These are phyloP conservation scores for Grosmannia clavigera DNA, from an alignment of 2,329 filamentous ascomycete species.

Conservation along the genomic window DNA sequence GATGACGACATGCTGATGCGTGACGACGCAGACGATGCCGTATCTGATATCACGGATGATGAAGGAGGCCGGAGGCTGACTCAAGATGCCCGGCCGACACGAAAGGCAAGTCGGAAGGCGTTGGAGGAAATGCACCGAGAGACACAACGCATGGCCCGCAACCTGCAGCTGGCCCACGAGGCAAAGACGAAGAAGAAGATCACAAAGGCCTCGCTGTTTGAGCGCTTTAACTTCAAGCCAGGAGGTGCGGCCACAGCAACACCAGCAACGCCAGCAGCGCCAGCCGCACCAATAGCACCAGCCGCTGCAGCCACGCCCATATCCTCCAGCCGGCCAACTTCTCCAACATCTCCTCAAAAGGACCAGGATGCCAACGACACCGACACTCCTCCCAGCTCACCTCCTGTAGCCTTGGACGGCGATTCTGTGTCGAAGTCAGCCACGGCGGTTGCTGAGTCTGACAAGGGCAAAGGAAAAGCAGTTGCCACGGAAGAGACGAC, in stretches of 20 bases:
- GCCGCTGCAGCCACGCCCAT: conserved; percentile 15
- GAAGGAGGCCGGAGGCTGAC: conserved; percentile 54
- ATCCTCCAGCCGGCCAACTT: conserved; percentile 44
- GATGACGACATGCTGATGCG: conserved; percentile 26
- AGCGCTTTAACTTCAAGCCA: conserved; percentile 64
- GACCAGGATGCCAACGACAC: conserved; percentile 33
- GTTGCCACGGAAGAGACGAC: conserved; percentile 16
- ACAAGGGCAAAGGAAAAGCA: conserved; percentile 52
- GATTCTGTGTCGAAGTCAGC: neutral
- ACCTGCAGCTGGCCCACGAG: conserved; percentile 83
- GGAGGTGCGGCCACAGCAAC: conserved; percentile 17
- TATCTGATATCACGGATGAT: conserved; percentile 46
- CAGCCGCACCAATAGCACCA: conserved; percentile 13
- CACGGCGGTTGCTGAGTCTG: conserved; percentile 9
- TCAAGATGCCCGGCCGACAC: conserved; percentile 44
- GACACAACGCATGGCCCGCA: conserved; percentile 80
- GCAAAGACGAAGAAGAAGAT: conserved; percentile 87
- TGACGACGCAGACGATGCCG: conserved; percentile 34
- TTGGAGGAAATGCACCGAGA: conserved; percentile 90
- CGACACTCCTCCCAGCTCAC: conserved; percentile 61
- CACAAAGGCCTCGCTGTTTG: conserved; percentile 68
- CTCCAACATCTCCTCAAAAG: conserved; percentile 35
- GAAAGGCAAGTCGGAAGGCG: conserved; percentile 90
- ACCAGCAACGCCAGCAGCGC: neutral
- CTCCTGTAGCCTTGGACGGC: conserved; percentile 21